Percentiles rank a stretch among this genome's conserved stretches.
Conservation (phyloP, 2,329 filamentous ascomycete genomes). For the Dothidotthia symphoricarpi region DNA sequence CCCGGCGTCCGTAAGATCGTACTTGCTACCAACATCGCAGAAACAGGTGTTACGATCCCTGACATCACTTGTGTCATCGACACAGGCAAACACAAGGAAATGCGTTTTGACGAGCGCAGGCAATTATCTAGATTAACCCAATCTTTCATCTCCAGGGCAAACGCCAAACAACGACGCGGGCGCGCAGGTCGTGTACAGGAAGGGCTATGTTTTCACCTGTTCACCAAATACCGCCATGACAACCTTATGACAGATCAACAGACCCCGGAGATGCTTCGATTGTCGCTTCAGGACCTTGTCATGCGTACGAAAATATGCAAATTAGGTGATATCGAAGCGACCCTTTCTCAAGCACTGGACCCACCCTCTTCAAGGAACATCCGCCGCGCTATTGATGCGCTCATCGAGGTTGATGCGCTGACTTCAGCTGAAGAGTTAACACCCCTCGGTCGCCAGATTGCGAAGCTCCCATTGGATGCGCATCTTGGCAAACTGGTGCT, state of each 20-base stretch:
- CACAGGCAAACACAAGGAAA: slow-evolving; percentile 94
- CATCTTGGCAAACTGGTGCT: slow-evolving; percentile 93
- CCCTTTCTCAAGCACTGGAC: slow-evolving; percentile 82
- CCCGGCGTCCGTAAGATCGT: slow-evolving; percentile 86
- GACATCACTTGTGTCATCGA: slow-evolving; percentile 97
- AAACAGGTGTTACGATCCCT: slow-evolving; percentile 97
- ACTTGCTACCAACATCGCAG: slow-evolving; percentile 94
- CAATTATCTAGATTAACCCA: slow-evolving; percentile 90
- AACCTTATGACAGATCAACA: slow-evolving; percentile 83
- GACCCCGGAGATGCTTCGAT: slow-evolving; percentile 90
- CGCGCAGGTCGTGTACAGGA: slow-evolving; percentile 94
- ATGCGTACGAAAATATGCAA: slow-evolving; percentile 98
- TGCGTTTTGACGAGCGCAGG: slow-evolving; percentile 90
- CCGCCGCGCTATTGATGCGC: slow-evolving; percentile 83
- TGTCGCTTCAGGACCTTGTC: slow-evolving; percentile 91
- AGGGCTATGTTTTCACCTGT: slow-evolving; percentile 92
- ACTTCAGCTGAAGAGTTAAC: slow-evolving; percentile 81
- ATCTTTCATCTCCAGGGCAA: slow-evolving; percentile 91
- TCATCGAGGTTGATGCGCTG: slow-evolving; percentile 88
- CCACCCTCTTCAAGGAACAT: slow-evolving; percentile 91
- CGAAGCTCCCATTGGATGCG: slow-evolving; percentile 86
- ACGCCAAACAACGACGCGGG: slow-evolving; percentile 91
- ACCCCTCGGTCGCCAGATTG: slow-evolving; percentile 79
- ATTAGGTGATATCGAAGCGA: slow-evolving; percentile 88
- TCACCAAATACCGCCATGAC: slow-evolving; percentile 87